Evolutionary conservation across 306 rosid species (phyloP), one percentile per base, ranked within the genome.

Genomic region (Albizia julibrissin): DNA sequence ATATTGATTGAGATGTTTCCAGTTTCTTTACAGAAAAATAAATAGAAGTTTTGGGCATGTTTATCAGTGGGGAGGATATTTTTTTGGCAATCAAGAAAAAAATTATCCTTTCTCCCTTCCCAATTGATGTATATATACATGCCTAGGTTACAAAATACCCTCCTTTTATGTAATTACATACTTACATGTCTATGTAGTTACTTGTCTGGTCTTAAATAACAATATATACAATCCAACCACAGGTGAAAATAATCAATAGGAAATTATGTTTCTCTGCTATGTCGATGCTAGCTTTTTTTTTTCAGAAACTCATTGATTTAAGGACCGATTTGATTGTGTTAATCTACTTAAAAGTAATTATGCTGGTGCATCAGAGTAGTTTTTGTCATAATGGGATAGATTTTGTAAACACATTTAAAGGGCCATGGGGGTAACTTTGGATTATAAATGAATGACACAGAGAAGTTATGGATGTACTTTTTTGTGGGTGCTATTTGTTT

Each of bases 391-490:
- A 62, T 27, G 39, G 69, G 18, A 61, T 75, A 44, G 77, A 86
- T 83, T 86, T 44, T 29, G 31, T 46, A 27, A 18, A 70, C 37
- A 72, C 77, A 14, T 79, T 62, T 10, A 71, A 76, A 64, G 74
- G 77, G 65, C 47, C 7, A 76, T 29, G 68, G 58, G 43, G 68
- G 81, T 67, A 42, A 81, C 61, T 74, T 15, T 76, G 61, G 3
- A 52, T 52, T 12, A 19, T 52, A 77, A 76, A 72, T 14, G 64
- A 50, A 50, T 18, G 34, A 39, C 31, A n/a, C 62, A 71, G 84
- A 74, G 71, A 76, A 34, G 43, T 31, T 74, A 66, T 78, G 49
- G 84, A 69, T 77, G 21, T 44, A 34, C 81, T 69, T 81, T 37
- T 74, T 70, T 78, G 33, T 75, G 31, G 22, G 34, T 80, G 15